Conservation (phyloP, 768 basidiomycete species). For the Pluteus cervinus region DNA sequence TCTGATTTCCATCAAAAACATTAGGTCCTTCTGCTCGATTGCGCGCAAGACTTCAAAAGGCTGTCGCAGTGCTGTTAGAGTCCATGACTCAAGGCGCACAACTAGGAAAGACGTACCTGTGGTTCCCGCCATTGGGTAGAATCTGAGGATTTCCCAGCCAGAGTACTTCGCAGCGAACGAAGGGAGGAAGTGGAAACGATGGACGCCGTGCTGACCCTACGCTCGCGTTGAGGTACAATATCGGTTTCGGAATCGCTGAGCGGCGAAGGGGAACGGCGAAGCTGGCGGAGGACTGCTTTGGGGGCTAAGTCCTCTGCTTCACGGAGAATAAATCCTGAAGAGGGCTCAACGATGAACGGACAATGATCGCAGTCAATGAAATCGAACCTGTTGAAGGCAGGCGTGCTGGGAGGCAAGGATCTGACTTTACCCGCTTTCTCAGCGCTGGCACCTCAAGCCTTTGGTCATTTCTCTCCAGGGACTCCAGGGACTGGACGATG, state of each 20-base stretch:
- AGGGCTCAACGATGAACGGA: conserved; percentile 6
- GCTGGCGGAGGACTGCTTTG: conserved; percentile 47
- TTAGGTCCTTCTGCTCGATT: conserved; percentile 78
- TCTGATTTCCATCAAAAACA: conserved; percentile 77
- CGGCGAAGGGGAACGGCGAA: too few species aligned
- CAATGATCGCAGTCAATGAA: conserved; percentile 4
- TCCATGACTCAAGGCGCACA: conserved; percentile 30
- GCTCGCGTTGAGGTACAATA: too few species aligned
- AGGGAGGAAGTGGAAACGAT: too few species aligned
- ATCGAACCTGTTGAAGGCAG: conserved; percentile 59
- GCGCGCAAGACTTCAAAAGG: conserved; percentile 70
- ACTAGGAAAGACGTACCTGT: conserved; percentile 15
- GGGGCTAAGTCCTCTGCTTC: conserved; percentile 62
- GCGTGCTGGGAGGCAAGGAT: conserved; percentile 62
- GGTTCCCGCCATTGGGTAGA: conserved; percentile 19
- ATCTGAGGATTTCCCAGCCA: too few species aligned
- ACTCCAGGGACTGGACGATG: conserved; percentile 27
- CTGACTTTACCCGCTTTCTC: conserved; percentile 37
- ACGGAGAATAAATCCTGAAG: conserved; percentile 60
- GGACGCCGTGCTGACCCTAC: too few species aligned
- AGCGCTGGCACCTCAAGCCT: conserved; percentile 10
- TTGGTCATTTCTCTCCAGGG: conserved; percentile 14
- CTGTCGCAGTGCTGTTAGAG: conserved; percentile 15
- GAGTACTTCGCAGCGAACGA: too few species aligned
- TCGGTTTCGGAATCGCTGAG: too few species aligned